These are phyloP conservation scores for Diaporthe capsici DNA, from an alignment of 2,329 filamentous ascomycete species.

Conservation along the genomic window DNA sequence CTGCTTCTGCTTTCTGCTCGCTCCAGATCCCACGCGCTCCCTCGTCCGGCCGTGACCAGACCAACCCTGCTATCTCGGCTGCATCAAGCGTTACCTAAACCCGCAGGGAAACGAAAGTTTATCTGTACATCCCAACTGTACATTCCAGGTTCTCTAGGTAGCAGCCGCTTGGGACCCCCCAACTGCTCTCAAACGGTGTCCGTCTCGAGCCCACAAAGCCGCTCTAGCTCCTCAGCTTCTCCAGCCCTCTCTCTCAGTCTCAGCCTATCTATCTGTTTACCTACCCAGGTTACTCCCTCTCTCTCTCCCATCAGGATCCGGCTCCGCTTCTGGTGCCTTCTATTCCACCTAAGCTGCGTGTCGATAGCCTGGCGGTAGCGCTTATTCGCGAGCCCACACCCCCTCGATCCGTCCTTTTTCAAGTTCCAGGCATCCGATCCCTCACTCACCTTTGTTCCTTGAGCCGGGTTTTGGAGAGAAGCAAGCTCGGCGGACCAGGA, in stretches of 20 bases:
- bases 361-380: slow-evolving; percentile 34
- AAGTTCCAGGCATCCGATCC: slow-evolving; percentile 7
- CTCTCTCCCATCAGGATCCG: slow-evolving; percentile 14
- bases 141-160: slow-evolving; percentile 30
- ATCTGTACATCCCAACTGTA: slow-evolving; percentile 25
- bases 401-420: slow-evolving; percentile 22
- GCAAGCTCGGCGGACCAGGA: slow-evolving; percentile 28
- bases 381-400: slow-evolving; percentile 34
- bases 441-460: slow-evolving; percentile 27
- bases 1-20: slow-evolving; percentile 41
- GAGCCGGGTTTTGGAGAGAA: slow-evolving; percentile 14
- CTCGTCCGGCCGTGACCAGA: slow-evolving; percentile 37
- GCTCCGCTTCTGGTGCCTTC: slow-evolving; percentile 31
- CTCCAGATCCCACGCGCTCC: slow-evolving; percentile 38
- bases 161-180: slow-evolving; percentile 32
- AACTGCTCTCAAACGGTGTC: slow-evolving; percentile 35
- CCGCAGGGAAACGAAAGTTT: slow-evolving; percentile 31
- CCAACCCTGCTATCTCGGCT: slow-evolving; percentile 30
- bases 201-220: slow-evolving; percentile 36
- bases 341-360: slow-evolving; percentile 18
- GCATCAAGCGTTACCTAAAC: slow-evolving; percentile 29
- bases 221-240: slow-evolving; percentile 20
- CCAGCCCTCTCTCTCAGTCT: slow-evolving; percentile 9
- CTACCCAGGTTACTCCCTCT: slow-evolving; percentile 1
- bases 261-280: slow-evolving; percentile 13